These are phyloP conservation scores for Collybia sp. DNA, from an alignment of 768 basidiomycete genomes.

Conservation along the genomic window DNA sequence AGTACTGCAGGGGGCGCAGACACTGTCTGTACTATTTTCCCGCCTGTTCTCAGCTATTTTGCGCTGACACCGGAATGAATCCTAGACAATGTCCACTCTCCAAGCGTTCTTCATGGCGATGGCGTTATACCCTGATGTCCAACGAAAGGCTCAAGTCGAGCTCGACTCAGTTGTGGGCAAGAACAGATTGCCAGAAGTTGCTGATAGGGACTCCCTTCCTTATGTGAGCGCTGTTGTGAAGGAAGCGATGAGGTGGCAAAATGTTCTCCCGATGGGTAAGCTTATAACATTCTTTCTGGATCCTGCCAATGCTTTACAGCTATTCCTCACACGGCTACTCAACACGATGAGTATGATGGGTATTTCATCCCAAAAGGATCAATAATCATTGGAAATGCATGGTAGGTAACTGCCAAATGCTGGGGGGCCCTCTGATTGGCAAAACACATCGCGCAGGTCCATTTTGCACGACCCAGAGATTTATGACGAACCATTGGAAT, in stretches of 20 bases:
- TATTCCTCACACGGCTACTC: not conserved
- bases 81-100: slow-evolving; percentile 29
- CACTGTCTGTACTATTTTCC: not conserved
- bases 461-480: not conserved
- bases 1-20: slow-evolving; percentile 3
- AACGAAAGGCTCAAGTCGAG: slow-evolving; percentile 32
- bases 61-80: not conserved
- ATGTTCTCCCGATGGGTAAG: not conserved
- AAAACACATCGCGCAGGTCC: not conserved
- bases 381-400: not conserved
- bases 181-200: slow-evolving; percentile 27
- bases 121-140: slow-evolving; percentile 31
- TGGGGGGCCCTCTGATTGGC: too few relatives aligned
- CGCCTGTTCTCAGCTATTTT: not conserved
- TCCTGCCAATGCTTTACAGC: too few relatives aligned
- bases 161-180: slow-evolving; percentile 29
- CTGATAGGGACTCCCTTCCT: slow-evolving; percentile 29
- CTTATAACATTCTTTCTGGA: not conserved
- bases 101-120: slow-evolving; percentile 31
- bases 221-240: slow-evolving; percentile 30
- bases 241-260: slow-evolving; percentile 17
- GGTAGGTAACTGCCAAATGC: not conserved
- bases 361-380: not conserved
- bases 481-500: not conserved
- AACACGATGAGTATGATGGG: not conserved